Evolutionary conservation across 1,284 basidiomycete species (phyloP), one percentile per base, ranked within the genome.

Genomic region (Marasmius oreades): DNA sequence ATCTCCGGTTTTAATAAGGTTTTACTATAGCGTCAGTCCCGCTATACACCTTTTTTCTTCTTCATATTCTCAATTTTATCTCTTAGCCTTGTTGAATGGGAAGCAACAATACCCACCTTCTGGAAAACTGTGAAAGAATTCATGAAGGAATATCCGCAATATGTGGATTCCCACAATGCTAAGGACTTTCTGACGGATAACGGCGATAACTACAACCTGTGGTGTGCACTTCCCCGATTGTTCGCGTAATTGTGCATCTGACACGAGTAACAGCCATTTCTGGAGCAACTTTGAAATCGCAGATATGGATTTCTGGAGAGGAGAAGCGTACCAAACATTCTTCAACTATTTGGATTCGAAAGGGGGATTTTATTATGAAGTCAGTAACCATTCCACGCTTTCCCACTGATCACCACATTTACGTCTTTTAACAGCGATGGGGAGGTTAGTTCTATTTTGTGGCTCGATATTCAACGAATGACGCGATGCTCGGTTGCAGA

Each of bases 211-310:
- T 50, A 50, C 47, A 50, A 50, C 14, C n/a, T 50, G 14, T 50
- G 47, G 47, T 50, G 16, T 16, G 47, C 28, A 5, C 28, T 31
- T 31, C 4, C n/a, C 4, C 5, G 28, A 31, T 31, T 31, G 28
- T 10, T n/a, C 23, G 43, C 36, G 12, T 22, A 22, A 10, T n/a
- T 26, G 4, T 16, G 4, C n/a, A 2, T 20, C 18, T 43, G 37
- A 18, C 34, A 10, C 46, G 42, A 28, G 20, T 28, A 42, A 34
- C 44, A 33, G 44, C 18, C 18, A 42, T 57, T 42, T 84, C 69
- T 92, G 89, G 88, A 87, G 82, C 65, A 92, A 92, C 69, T 92
- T 93, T 62, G 93, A 95, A 69, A 93, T 95, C 53, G 92, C 86
- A 8, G 80, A 87, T 66, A 80, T 88, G 77, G 81, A 88, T 61